Evolutionary conservation across 495 filamentous ascomycete genomes (phyloP).

Genomic region (Hypoxylon crocopeplum): DNA sequence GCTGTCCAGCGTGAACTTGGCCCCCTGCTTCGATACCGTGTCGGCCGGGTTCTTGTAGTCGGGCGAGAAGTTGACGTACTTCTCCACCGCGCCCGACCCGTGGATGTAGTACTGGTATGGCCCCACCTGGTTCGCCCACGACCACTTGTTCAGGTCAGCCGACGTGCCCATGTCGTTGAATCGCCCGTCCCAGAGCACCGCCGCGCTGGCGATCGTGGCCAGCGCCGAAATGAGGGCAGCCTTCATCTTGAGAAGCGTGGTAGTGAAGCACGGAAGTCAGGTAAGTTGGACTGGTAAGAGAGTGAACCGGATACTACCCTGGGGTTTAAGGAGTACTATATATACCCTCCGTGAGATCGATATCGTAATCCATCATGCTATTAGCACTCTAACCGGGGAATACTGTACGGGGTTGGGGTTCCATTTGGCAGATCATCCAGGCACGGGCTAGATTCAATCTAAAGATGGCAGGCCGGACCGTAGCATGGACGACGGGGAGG

Average conservation of each 20-base stretch:
- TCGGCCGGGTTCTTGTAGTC: slow-evolving; percentile 70
- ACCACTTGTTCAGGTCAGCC: slow-evolving; percentile 64
- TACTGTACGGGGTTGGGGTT: slow-evolving; percentile 6
- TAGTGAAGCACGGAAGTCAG: not conserved
- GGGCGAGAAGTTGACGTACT: slow-evolving; percentile 63
- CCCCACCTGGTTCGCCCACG: slow-evolving; percentile 68
- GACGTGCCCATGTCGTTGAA: slow-evolving; percentile 63
- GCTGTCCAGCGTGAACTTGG: slow-evolving; percentile 67
- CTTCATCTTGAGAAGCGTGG: slow-evolving; percentile 35
- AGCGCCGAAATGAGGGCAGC: slow-evolving; percentile 20
- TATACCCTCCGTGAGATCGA: slow-evolving; percentile 7
- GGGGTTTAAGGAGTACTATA: slow-evolving; percentile 14
- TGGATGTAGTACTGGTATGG: slow-evolving; percentile 80
- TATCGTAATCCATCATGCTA: slow-evolving; percentile 1
- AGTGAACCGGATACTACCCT: not conserved
- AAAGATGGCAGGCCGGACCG: slow-evolving; percentile 34
- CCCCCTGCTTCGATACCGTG: slow-evolving; percentile 62
- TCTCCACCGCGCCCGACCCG: slow-evolving; percentile 57
- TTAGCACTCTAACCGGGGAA: slow-evolving; percentile 10
- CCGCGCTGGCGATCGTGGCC: slow-evolving; percentile 36
- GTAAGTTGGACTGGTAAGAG: not conserved
- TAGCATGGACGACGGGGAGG: not conserved
- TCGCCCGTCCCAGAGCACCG: slow-evolving; percentile 66
- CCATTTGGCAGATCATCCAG: slow-evolving; percentile 11
- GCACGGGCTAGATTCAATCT: slow-evolving; percentile 28